Evolutionary conservation across 192 early-diverging fungal genomes (phyloP), one percentile per base, ranked within the genome.

Genomic region (Bifiguratus adelaidae): DNA sequence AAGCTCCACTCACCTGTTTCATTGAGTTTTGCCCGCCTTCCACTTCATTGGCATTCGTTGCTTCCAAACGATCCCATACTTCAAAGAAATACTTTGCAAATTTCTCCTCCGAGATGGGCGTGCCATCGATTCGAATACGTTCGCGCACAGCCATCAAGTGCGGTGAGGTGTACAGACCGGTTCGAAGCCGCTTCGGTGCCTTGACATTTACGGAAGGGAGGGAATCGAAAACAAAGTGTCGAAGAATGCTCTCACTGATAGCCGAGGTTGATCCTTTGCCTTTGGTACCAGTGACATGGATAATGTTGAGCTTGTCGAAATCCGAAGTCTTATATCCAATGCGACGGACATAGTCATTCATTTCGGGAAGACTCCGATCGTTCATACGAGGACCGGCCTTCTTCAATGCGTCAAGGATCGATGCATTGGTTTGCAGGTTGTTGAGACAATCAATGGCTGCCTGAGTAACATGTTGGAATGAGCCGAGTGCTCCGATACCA

Each of bases 61-160:
- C 58, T 18, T 78, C 76, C 25, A 95, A 62, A 18, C 64, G 52
- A 58, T 92, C 78, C 85, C 83, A 92, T 9, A 81, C 75, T 20
- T 92, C 73, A 60, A 88, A 86, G 53, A 92, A 95, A 65, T 95
- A 88, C 58, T 87, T 78, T 11, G 82, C 74, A 65, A 91, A 93
- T 12, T 60, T n/a, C 0, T 78, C 71, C 36, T 81, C 68, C 5
- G 72, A 70, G 3, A 99, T 65, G 9, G 91, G 88, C 19, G 50
- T 53, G 0, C 95, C 95, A 56, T 96, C 74, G 58, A 99, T 91
- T 36, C 88, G 73, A 52, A 99, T 95, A 19, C 95, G 76, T 53
- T 99, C 95, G 40, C 93, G 82, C 4, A 86, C 92, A 41, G 92
- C 76, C 41, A 88, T 73, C 38, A 99, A 61, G 55, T 99, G 95